phyloP scores from a whole-genome alignment of 768 basidiomycete species.

The Lenzites betulinus region DNA sequence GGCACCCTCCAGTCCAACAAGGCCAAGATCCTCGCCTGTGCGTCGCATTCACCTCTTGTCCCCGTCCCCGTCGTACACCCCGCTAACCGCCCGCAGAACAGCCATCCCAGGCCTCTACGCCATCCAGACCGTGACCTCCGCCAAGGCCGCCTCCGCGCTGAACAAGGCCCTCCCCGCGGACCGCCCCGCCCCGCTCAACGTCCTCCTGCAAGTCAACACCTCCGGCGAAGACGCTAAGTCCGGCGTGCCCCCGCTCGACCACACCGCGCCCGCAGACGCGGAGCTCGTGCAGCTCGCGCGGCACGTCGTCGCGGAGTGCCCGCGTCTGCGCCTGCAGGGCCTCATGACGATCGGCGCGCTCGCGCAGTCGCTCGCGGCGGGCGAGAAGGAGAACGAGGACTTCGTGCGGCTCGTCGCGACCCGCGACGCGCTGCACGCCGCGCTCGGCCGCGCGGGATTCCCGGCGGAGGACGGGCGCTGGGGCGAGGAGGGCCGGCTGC shows the following conservation, averaged over 20 bases:
- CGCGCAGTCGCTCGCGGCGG: constrained; percentile 60
- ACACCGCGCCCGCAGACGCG: constrained; percentile 15
- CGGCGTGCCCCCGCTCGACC: constrained; percentile 65
- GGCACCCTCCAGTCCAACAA: constrained; percentile 94
- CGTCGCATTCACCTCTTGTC: constrained; percentile 22
- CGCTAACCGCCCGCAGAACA: constrained; percentile 33
- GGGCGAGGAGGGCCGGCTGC: constrained; percentile 53
- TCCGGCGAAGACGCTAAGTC: constrained; percentile 92
- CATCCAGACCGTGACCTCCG: constrained; percentile 83
- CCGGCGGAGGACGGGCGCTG: constrained; percentile 25
- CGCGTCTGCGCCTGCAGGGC: constrained; percentile 74
- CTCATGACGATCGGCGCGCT: constrained; percentile 97
- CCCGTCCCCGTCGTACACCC: background rate
- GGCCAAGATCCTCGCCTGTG: constrained; percentile 84
- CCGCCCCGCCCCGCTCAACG: constrained; percentile 65
- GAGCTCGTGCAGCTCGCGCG: constrained; percentile 69
- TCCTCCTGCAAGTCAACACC: constrained; percentile 94
- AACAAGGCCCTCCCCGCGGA: constrained; percentile 66
- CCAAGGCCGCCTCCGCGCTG: constrained; percentile 77
- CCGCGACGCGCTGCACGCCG: constrained; percentile 54
- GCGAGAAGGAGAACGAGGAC: constrained; percentile 60
- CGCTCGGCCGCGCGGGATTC: constrained; percentile 37
- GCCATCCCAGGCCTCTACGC: constrained; percentile 87
- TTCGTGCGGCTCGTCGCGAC: constrained; percentile 72
- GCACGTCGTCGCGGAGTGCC: constrained; percentile 73